Evolutionary conservation across 805 yeast genomes (phyloP).

Genomic region (Starmerella potacharoeniae): DNA sequence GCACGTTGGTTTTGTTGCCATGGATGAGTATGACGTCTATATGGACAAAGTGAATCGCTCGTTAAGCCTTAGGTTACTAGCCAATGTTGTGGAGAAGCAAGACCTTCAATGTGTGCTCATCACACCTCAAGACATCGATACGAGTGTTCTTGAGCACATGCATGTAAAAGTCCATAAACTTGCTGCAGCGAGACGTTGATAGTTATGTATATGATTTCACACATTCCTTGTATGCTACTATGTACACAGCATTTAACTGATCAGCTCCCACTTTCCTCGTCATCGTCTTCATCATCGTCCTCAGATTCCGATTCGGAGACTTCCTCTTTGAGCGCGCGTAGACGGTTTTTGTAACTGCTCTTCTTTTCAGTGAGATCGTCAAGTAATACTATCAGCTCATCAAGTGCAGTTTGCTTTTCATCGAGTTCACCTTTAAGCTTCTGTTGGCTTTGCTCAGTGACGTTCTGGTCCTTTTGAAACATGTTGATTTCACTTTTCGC

Average conservation of each 20-base stretch:
- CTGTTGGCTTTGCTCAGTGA: constrained; percentile 5
- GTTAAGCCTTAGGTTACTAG: constrained; percentile 61
- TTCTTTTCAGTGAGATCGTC: constrained; percentile 66
- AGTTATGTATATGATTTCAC: too few species aligned
- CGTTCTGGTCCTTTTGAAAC: neutral
- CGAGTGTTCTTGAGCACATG: neutral
- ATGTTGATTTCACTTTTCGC: too few species aligned
- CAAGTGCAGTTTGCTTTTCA: constrained; percentile 40
- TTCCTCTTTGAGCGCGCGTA: constrained; percentile 44
- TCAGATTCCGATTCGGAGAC: constrained; percentile 64
- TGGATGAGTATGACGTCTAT: constrained; percentile 92
- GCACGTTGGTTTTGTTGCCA: constrained; percentile 75
- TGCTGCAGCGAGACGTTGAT: constrained; percentile 6
- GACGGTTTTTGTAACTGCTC: constrained; percentile 42
- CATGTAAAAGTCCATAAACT: constrained; percentile 4
- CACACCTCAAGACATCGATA: constrained; percentile 80
- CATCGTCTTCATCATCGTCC: constrained; percentile 51
- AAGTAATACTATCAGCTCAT: constrained; percentile 65
- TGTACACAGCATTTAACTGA: neutral
- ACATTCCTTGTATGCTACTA: neutral
- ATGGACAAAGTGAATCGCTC: constrained; percentile 91
- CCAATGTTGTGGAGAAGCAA: constrained; percentile 52
- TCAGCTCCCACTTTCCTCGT: constrained; percentile 7
- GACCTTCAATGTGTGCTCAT: constrained; percentile 81
- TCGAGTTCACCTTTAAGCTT: constrained; percentile 10